A percentile compares a stretch with the other conserved stretches of the same genome.
Conservation (phyloP, 768 basidiomycete genomes). For the Xanthoconium purpureum region DNA sequence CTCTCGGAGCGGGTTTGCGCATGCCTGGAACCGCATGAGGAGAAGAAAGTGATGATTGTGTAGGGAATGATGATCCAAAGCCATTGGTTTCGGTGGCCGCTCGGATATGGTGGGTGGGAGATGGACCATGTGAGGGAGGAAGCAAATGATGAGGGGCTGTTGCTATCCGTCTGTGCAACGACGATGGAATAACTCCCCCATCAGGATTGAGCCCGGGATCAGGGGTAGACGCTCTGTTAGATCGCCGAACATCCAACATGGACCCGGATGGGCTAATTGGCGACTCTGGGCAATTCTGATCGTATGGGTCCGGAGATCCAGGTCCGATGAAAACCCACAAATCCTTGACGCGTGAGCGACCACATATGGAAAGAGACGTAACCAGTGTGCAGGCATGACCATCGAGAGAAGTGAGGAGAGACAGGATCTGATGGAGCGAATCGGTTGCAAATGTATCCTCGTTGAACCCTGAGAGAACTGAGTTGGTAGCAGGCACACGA, state of each 20-base stretch:
- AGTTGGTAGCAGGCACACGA: constrained; percentile 16
- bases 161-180: constrained; percentile 31
- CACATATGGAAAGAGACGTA: constrained; percentile 68
- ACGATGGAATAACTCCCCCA: constrained; percentile 22
- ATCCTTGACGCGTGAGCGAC: constrained; percentile 70
- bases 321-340: constrained; percentile 75
- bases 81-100: constrained; percentile 34
- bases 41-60: constrained; percentile 16
- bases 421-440: constrained; percentile 67
- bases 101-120: constrained; percentile 32
- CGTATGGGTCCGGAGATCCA: constrained; percentile 30
- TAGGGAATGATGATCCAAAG: constrained; percentile 15
- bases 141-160: constrained; percentile 29
- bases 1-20: constrained; percentile 63
- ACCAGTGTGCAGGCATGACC: constrained; percentile 64
- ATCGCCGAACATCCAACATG: constrained; percentile 35
- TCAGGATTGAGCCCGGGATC: constrained; percentile 27
- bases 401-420: constrained; percentile 65
- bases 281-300: constrained; percentile 34
- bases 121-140: constrained; percentile 10
- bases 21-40: constrained; percentile 35
- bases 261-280: constrained; percentile 36
- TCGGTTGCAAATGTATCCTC: constrained; percentile 74
- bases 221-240: constrained; percentile 32
- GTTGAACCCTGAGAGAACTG: constrained; percentile 59